Evolutionary conservation across 2,329 filamentous ascomycete genomes (phyloP).

Genomic region (Fusarium compactum): DNA sequence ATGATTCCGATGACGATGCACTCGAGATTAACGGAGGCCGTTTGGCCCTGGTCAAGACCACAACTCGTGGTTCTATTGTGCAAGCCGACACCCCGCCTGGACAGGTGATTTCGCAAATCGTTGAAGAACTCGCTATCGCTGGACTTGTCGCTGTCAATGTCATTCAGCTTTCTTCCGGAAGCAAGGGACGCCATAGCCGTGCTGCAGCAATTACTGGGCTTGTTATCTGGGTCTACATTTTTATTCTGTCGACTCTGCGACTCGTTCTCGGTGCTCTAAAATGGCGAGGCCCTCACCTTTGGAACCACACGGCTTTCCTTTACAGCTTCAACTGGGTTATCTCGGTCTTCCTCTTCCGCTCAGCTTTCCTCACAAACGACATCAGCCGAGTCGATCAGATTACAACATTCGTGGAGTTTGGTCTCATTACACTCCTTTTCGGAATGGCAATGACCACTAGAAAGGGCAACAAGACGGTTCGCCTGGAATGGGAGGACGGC

Average conservation of each 20-base stretch:
- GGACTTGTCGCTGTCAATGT: slow-evolving; percentile 78
- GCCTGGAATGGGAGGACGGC: slow-evolving; percentile 89
- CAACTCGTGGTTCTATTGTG: slow-evolving; percentile 72
- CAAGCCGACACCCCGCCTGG: slow-evolving; percentile 81
- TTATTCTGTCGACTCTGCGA: slow-evolving; percentile 78
- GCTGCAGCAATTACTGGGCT: slow-evolving; percentile 75
- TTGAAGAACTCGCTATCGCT: slow-evolving; percentile 81
- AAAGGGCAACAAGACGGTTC: slow-evolving; percentile 90
- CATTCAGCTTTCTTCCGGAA: slow-evolving; percentile 69
- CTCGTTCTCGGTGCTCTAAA: slow-evolving; percentile 74
- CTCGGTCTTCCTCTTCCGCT: slow-evolving; percentile 82
- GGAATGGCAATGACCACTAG: slow-evolving; percentile 83
- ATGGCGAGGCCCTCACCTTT: slow-evolving; percentile 78
- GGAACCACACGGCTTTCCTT: slow-evolving; percentile 91
- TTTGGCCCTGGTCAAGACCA: slow-evolving; percentile 69
- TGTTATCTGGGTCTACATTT: slow-evolving; percentile 82
- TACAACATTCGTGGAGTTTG: slow-evolving; percentile 80
- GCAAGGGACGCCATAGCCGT: slow-evolving; percentile 69
- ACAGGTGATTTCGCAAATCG: slow-evolving; percentile 74
- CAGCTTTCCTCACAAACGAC: slow-evolving; percentile 81
- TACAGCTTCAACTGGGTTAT: slow-evolving; percentile 88
- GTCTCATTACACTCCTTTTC: slow-evolving; percentile 78
- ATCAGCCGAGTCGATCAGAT: slow-evolving; percentile 70
- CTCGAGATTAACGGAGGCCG: slow-evolving; percentile 69
- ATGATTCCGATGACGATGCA: slow-evolving; percentile 68